phyloP scores from a whole-genome alignment of 257 asterid genomes.

The Ehretia macrophylla region DNA sequence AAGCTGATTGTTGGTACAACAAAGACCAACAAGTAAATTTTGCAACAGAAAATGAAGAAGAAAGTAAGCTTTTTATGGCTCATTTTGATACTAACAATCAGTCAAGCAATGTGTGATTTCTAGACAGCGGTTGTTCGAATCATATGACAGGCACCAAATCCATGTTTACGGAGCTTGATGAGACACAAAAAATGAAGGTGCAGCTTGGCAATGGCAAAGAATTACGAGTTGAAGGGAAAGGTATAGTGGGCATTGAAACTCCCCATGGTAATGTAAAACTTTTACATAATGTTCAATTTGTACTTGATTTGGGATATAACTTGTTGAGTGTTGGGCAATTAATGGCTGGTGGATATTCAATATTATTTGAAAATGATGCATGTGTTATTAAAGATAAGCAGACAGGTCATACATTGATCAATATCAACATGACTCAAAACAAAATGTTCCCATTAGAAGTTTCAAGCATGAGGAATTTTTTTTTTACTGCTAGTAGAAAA shows the following conservation, averaged over 20 bases:
- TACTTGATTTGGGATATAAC: constrained; percentile 5
- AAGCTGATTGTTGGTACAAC: constrained; percentile 6
- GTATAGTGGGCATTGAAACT: neutral
- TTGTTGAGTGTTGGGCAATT: constrained; percentile 20
- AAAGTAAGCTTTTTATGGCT: constrained; percentile 7
- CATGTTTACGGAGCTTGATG: constrained; percentile 11
- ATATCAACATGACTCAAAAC: neutral
- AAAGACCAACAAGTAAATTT: constrained; percentile 3
- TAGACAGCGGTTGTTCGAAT: constrained; percentile 10
- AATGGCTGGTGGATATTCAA: neutral
- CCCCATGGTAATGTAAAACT: neutral
- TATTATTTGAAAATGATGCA: constrained; percentile 2
- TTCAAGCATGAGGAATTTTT: neutral
- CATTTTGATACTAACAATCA: neutral
- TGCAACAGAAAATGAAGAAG: constrained; percentile 3
- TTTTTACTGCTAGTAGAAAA: neutral
- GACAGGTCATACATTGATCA: neutral
- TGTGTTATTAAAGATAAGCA: constrained; percentile 5
- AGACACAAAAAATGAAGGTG: neutral
- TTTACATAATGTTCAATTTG: constrained; percentile 6
- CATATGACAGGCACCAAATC: neutral
- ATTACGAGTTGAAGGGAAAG: constrained; percentile 7
- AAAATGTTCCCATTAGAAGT: constrained; percentile 4
- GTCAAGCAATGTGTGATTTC: neutral
- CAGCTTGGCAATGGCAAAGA: neutral